These are phyloP conservation scores for Angomonas desouzai DNA, from an alignment of 208 protist genomes.

Conservation along the genomic window DNA sequence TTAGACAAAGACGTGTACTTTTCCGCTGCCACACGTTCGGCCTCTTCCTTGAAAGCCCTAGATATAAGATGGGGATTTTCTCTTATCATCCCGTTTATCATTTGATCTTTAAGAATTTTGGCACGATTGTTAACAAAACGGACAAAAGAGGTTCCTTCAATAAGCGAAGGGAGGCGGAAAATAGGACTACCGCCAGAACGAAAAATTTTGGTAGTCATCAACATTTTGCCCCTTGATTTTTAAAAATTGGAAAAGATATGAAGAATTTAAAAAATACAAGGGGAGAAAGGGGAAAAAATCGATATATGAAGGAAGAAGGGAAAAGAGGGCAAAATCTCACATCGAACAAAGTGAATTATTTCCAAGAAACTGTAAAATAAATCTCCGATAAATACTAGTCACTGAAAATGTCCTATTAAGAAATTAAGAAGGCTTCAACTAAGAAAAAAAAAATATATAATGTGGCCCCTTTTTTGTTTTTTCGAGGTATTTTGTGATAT, in stretches of 20 bases:
- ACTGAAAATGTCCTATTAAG: constrained; percentile 3
- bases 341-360: no score
- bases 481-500: constrained; percentile 11
- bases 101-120: constrained; percentile 27
- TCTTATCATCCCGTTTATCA: constrained; percentile 24
- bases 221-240: not conserved
- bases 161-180: constrained; percentile 72
- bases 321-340: no score
- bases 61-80: constrained; percentile 28
- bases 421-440: constrained; percentile 4
- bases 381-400: constrained; percentile 12
- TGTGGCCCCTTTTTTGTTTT: constrained; percentile 3
- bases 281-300: constrained; percentile 9
- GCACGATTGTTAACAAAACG: constrained; percentile 44
- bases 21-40: constrained; percentile 22
- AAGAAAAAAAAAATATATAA: constrained; percentile 4
- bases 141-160: constrained; percentile 67
- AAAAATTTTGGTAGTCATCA: not conserved
- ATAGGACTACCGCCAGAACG: constrained; percentile 20
- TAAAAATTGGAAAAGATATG: constrained; percentile 5
- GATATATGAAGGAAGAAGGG: no score
- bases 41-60: constrained; percentile 34
- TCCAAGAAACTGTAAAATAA: no score
- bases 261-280: constrained; percentile 15
- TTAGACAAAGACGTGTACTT: constrained; percentile 36